Conservation (phyloP, 2,329 filamentous ascomycete species). For the Diplodia mutila region DNA sequence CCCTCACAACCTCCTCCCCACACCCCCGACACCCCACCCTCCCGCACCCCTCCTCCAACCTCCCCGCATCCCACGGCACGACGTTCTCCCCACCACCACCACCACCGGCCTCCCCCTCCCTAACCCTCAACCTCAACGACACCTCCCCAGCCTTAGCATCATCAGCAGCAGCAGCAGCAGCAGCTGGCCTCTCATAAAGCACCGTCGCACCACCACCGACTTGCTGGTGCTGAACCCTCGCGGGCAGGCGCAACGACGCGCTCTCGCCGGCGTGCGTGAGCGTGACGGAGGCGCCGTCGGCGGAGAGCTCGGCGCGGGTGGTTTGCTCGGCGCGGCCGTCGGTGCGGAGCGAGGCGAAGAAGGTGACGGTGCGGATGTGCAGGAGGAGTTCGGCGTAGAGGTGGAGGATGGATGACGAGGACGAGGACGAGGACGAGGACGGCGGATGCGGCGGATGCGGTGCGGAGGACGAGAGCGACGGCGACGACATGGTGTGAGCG, state of each 20-base stretch:
- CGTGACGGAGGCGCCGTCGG: constrained; percentile 49
- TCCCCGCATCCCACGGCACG: constrained; percentile 50
- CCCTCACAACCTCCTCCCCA: constrained; percentile 31
- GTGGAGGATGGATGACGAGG: constrained; percentile 33
- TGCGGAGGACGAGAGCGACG: not conserved
- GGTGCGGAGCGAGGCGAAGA: constrained; percentile 58
- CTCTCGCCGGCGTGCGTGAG: constrained; percentile 52
- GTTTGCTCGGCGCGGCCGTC: constrained; percentile 40
- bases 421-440: not conserved
- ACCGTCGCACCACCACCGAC: too few species aligned
- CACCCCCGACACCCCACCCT: constrained; percentile 37
- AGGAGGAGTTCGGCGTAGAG: constrained; percentile 65
- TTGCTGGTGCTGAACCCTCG: constrained; percentile 36
- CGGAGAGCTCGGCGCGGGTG: constrained; percentile 50
- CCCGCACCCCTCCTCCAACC: constrained; percentile 34
- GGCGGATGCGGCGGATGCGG: not conserved
- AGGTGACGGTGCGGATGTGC: constrained; percentile 63
- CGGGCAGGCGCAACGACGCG: constrained; percentile 52
- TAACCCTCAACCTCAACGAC: constrained; percentile 58
- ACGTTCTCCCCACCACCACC: constrained; percentile 41
- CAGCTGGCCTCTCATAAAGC: too few species aligned
- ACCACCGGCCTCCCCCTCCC: constrained; percentile 40
- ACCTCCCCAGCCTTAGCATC: constrained; percentile 51
- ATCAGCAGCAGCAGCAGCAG: too few species aligned
- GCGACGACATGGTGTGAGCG: not conserved